Evolutionary conservation across 2,329 filamentous ascomycete species (phyloP), one percentile per base, ranked within the genome.

Genomic region (Penicillium hesseltinei): DNA sequence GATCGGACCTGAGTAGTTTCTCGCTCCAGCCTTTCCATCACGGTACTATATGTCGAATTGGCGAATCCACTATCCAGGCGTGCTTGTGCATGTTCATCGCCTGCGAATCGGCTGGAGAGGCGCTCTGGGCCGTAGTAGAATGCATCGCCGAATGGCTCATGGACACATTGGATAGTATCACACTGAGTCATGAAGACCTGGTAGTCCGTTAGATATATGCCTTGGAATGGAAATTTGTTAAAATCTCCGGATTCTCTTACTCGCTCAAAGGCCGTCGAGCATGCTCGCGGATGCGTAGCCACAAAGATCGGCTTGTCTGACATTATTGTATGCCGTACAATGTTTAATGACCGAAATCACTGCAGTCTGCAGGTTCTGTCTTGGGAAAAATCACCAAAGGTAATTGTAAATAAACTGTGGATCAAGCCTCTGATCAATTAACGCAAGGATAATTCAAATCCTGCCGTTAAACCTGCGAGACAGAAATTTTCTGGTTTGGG

Each of bases 131-230:
- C 93, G 71, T 89, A 97, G 79, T 97, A 97, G 73, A 93, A 97
- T 60, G 92, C 90, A 77, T 97, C 94, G 53, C 93, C 93, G 76
- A 97, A 97, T 5, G 94, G 94, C 79, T 99, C 94, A 75, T 97
- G 94, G 67, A 94, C 82, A 73, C 91, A 96, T 68, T 88, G 82
- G 58, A 97, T 83, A 53, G 82, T 87, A 70, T 96, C 88, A 66
- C 85, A 84, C 66, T 91, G 89, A 67, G 92, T 96, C 93, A 97
- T 97, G 76, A 99, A 97, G 64, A 97, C 92, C 90, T 94, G 65
- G 66, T 23, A 42, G 45, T 52, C 55, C 38, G 53, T 62, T 38
- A 58, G 48, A 45, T 60, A 44, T 19, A 31, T 31, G 38, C 19
- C 17, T 31, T 9, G 2, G 9, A 27, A 44, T 40, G 17, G 9